These are phyloP conservation scores for Aaosphaeria arxii DNA, from an alignment of 2,329 filamentous ascomycete genomes.

Conservation along the genomic window DNA sequence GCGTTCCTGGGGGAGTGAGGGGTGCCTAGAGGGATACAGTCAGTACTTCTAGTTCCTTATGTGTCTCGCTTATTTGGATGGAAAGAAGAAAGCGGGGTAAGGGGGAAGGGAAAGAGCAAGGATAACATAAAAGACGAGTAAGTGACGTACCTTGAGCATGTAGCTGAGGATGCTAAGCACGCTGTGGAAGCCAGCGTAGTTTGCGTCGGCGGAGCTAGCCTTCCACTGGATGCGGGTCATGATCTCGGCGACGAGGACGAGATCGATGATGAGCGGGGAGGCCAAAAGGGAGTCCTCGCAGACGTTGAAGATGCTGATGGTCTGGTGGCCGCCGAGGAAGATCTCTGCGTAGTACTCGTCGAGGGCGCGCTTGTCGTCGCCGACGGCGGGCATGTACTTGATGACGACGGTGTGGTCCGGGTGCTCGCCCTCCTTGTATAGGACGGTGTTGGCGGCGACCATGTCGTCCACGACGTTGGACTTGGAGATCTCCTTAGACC, in stretches of 20 bases:
- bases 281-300: constrained; percentile 97
- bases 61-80: too few species aligned
- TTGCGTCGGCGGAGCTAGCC: constrained; percentile 53
- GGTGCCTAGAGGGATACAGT: constrained; percentile 61
- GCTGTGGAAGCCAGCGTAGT: constrained; percentile 93
- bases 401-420: constrained; percentile 98
- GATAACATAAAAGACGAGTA: constrained; percentile 1
- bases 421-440: constrained; percentile 91
- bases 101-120: background rate
- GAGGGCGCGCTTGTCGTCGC: constrained; percentile 97
- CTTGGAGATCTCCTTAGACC: constrained; percentile 99
- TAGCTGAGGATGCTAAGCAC: constrained; percentile 97
- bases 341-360: constrained; percentile 99
- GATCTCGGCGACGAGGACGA: constrained; percentile 90
- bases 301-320: constrained; percentile 96
- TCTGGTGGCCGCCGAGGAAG: constrained; percentile 97
- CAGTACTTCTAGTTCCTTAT: too few species aligned
- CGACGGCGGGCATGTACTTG: constrained; percentile 99
- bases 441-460: constrained; percentile 89
- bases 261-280: constrained; percentile 93
- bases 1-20: constrained; percentile 87
- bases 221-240: constrained; percentile 99
- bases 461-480: constrained; percentile 99
- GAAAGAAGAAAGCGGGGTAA: too few species aligned
- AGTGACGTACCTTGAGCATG: constrained; percentile 71